Evolutionary conservation across 768 basidiomycete genomes (phyloP).

Genomic region (Mycena galericulata): DNA sequence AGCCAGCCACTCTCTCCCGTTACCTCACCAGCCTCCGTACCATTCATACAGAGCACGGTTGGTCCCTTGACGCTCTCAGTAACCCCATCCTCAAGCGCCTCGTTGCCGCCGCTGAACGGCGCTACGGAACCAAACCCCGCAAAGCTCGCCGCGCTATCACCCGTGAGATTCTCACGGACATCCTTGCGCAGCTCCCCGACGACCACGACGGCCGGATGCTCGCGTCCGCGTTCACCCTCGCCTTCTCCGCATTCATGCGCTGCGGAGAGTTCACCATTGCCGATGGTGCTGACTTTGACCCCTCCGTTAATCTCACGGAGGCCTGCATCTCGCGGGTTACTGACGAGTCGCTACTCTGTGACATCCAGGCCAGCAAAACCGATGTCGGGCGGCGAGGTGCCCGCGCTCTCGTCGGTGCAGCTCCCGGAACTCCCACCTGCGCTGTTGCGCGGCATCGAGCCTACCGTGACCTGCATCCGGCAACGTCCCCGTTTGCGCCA

Average conservation of each 20-base stretch:
- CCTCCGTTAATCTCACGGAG: slow-evolving; percentile 15
- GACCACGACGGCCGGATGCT: slow-evolving; percentile 11
- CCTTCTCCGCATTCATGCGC: slow-evolving; percentile 12
- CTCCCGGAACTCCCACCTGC: background rate
- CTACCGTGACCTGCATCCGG: background rate
- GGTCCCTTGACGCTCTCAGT: slow-evolving; percentile 9
- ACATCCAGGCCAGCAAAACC: slow-evolving; percentile 10
- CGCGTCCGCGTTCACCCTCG: slow-evolving; percentile 14
- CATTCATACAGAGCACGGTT: slow-evolving; percentile 7
- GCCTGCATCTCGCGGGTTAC: background rate
- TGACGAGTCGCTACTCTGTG: background rate
- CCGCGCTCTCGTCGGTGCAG: background rate
- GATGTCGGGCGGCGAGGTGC: background rate
- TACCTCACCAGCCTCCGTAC: slow-evolving; percentile 15
- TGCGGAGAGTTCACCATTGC: slow-evolving; percentile 4
- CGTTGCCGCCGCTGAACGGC: background rate
- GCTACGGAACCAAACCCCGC: slow-evolving; percentile 2
- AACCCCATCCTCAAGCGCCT: slow-evolving; percentile 12
- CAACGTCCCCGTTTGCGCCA: background rate
- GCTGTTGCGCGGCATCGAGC: background rate
- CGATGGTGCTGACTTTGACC: slow-evolving; percentile 3
- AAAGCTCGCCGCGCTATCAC: background rate
- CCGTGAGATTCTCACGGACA: slow-evolving; percentile 13
- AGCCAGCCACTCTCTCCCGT: background rate
- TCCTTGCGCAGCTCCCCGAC: slow-evolving; percentile 13